phyloP scores from a whole-genome alignment of 768 basidiomycete genomes.

The Imleria badia region DNA sequence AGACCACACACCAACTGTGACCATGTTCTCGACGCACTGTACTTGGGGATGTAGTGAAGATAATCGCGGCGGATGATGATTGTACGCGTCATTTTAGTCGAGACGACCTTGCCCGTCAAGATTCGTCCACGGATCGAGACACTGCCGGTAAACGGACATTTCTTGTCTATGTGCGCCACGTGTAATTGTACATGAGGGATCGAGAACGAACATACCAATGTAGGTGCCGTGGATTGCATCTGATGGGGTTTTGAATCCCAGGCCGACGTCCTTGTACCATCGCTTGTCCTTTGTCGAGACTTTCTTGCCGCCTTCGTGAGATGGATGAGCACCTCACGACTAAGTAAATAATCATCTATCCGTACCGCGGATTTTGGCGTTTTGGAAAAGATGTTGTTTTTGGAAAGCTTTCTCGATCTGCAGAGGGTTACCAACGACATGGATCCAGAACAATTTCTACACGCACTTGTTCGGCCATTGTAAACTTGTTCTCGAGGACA shows the following conservation, averaged over 20 bases:
- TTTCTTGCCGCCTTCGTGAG: slow-evolving; percentile 72
- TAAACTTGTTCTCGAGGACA: slow-evolving; percentile 19
- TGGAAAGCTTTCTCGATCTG: slow-evolving; percentile 97
- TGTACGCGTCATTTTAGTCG: slow-evolving; percentile 99
- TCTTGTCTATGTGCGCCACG: slow-evolving; percentile 72
- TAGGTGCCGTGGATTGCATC: slow-evolving; percentile 97
- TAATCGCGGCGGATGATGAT: slow-evolving; percentile 95
- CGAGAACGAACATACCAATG: slow-evolving; percentile 64
- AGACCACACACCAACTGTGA: slow-evolving; percentile 4
- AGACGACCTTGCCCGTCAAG: slow-evolving; percentile 95
- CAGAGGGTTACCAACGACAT: background rate
- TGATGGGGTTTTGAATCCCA: slow-evolving; percentile 94
- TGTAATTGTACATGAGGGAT: background rate
- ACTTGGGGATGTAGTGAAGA: slow-evolving; percentile 97
- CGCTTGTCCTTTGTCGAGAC: slow-evolving; percentile 91
- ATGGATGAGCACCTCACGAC: slow-evolving; percentile 9
- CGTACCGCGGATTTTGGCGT: slow-evolving; percentile 90
- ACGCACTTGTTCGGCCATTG: slow-evolving; percentile 65
- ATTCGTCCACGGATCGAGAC: slow-evolving; percentile 99
- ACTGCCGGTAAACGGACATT: slow-evolving; percentile 97
- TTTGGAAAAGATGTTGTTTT: slow-evolving; percentile 98
- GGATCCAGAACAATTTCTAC: background rate
- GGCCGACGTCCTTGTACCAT: slow-evolving; percentile 99
- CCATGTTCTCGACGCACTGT: slow-evolving; percentile 62
- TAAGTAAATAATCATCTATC: slow-evolving; percentile 23